These are phyloP conservation scores for Oryza meyeriana DNA, from an alignment of 176 grass and related monocot genomes.

Conservation along the genomic window DNA sequence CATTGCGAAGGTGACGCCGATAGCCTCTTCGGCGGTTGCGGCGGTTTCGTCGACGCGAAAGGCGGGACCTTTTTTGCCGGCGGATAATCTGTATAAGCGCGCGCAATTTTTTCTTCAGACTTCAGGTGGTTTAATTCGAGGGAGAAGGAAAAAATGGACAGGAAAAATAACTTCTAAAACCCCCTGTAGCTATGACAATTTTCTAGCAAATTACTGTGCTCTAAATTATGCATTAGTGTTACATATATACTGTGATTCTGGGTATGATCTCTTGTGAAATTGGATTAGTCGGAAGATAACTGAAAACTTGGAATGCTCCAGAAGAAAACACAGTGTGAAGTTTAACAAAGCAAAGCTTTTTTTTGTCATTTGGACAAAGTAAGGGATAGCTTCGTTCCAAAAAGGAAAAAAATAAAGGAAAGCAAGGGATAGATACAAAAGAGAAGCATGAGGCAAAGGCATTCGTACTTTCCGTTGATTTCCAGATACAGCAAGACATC, in stretches of 20 bases:
- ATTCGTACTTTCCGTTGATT: neutral
- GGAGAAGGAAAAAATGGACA: neutral
- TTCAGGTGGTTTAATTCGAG: neutral
- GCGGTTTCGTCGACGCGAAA: neutral
- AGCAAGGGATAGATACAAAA: conserved; percentile 1
- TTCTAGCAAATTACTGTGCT: neutral
- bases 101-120: neutral
- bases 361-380: conserved; percentile 7
- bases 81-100: neutral
- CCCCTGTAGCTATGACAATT: neutral
- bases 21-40: neutral
- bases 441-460: conserved; percentile 12
- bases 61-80: neutral
- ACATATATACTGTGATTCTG: neutral
- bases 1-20: conserved; percentile 31
- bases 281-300: neutral
- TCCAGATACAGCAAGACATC: conserved; percentile 24
- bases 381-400: neutral
- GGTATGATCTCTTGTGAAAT: neutral
- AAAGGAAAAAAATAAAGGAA: neutral
- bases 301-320: neutral
- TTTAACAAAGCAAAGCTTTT: neutral
- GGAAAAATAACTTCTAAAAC: conserved; percentile 26
- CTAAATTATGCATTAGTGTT: neutral
- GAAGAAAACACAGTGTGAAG: neutral